A percentile compares a stretch with the other conserved stretches of the same genome.
phyloP scores from a whole-genome alignment of 257 asterid species.

The Petunia axillaris region DNA sequence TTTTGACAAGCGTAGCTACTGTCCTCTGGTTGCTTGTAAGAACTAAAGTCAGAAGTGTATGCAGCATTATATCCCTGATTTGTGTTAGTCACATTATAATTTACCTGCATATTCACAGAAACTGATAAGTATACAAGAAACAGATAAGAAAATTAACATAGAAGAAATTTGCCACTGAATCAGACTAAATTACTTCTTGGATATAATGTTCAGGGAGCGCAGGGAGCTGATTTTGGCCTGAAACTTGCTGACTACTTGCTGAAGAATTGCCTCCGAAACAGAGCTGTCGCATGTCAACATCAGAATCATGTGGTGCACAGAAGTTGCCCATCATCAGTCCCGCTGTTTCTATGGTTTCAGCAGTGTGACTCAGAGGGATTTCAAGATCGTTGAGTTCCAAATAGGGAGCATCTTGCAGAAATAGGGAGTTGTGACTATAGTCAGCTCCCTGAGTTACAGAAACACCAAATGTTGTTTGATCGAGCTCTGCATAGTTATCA shows the following conservation, averaged over 20 bases:
- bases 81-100: background rate
- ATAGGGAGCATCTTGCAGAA: constrained; percentile 37
- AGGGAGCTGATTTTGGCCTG: background rate
- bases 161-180: too few species aligned
- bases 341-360: constrained; percentile 33
- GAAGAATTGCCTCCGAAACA: constrained; percentile 8
- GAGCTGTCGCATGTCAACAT: background rate
- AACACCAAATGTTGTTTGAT: constrained; percentile 29
- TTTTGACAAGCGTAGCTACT: background rate
- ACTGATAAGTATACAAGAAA: background rate
- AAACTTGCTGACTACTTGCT: background rate
- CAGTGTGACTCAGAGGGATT: constrained; percentile 47
- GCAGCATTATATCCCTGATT: constrained; percentile 5
- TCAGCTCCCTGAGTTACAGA: constrained; percentile 33
- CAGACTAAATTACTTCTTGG: background rate
- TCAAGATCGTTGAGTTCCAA: constrained; percentile 66
- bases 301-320: background rate
- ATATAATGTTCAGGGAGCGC: background rate
- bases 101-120: constrained; percentile 21
- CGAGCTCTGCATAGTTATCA: constrained; percentile 31
- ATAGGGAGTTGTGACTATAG: constrained; percentile 26
- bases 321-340: constrained; percentile 22
- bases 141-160: background rate
- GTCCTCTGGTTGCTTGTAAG: constrained; percentile 11
- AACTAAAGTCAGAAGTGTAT: background rate